A percentile compares a stretch with the other conserved stretches of the same genome.
These are phyloP conservation scores for Mycosarcoma maydis DNA, from an alignment of 1,284 basidiomycete genomes.

Conservation along the genomic window DNA sequence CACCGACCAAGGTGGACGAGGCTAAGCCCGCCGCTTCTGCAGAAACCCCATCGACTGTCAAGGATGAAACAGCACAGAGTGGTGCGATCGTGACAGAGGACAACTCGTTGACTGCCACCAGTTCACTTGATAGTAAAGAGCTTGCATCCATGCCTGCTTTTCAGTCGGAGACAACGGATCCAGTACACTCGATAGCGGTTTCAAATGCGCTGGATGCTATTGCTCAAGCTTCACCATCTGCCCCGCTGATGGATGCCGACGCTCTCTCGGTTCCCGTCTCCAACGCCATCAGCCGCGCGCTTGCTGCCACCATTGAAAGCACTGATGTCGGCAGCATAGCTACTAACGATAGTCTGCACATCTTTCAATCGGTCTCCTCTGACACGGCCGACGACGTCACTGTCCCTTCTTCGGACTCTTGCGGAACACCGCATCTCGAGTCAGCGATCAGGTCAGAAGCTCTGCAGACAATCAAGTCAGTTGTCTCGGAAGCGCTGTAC, in stretches of 20 bases:
- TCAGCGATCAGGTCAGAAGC: slow-evolving; percentile 32
- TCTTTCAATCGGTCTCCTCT: slow-evolving; percentile 4
- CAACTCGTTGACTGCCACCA: too few species aligned
- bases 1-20: not conserved
- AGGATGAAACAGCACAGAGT: slow-evolving; percentile 3
- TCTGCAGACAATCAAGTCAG: slow-evolving; percentile 30
- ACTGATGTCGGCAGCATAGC: slow-evolving; percentile 2
- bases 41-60: not conserved
- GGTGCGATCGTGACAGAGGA: too few species aligned
- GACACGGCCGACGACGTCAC: not conserved
- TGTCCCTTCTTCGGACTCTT: not conserved
- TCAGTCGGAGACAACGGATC: not conserved
- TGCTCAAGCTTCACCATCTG: slow-evolving; percentile 13
- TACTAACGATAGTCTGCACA: not conserved
- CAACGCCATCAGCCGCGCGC: slow-evolving; percentile 32
- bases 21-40: not conserved
- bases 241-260: slow-evolving; percentile 12
- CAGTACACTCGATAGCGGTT: slow-evolving; percentile 25
- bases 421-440: slow-evolving; percentile 7
- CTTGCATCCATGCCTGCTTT: not conserved
- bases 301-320: slow-evolving; percentile 33
- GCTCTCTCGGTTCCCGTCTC: slow-evolving; percentile 24
- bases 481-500: slow-evolving; percentile 36
- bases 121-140: too few species aligned
- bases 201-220: slow-evolving; percentile 33